These are phyloP conservation scores for Kazachstania kunashirensis DNA, from an alignment of 805 yeast species.

Conservation along the genomic window DNA sequence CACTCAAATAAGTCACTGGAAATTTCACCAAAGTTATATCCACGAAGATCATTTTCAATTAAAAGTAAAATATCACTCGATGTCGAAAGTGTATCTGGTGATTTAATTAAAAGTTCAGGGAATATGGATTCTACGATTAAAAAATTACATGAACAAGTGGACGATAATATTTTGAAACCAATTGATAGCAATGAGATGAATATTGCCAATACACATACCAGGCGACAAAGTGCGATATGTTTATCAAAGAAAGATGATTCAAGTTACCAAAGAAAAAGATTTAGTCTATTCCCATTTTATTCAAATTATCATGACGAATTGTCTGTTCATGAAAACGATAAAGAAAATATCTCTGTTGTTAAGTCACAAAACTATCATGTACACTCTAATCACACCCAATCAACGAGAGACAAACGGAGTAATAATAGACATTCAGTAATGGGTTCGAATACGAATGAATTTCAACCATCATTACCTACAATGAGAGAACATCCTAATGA, in stretches of 20 bases:
- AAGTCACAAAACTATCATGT: not conserved
- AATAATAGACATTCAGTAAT: conserved; percentile 10
- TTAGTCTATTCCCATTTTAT: conserved; percentile 34
- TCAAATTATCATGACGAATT: conserved; percentile 9
- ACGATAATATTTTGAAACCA: conserved; percentile 6
- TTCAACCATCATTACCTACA: conserved; percentile 1
- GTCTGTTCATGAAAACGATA: not conserved
- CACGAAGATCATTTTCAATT: conserved; percentile 18
- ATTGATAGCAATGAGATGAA: not conserved
- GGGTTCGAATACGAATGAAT: conserved; percentile 6
- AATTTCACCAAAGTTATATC: conserved; percentile 17
- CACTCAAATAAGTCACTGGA: conserved; percentile 6
- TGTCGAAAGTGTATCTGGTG: conserved; percentile 30
- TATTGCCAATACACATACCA: too few species aligned
- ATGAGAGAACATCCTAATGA: not conserved
- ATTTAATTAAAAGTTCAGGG: conserved; percentile 27
- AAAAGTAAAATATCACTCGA: conserved; percentile 30
- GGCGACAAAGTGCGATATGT: too few species aligned
- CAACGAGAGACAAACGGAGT: not conserved
- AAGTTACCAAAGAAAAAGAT: conserved; percentile 32
- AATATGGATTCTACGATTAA: conserved; percentile 15
- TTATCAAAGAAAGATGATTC: too few species aligned
- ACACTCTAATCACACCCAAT: not conserved
- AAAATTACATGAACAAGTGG: conserved; percentile 17
- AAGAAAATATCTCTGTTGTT: not conserved